phyloP scores from a whole-genome alignment of 2,329 filamentous ascomycete genomes.

The Fusarium sp. region DNA sequence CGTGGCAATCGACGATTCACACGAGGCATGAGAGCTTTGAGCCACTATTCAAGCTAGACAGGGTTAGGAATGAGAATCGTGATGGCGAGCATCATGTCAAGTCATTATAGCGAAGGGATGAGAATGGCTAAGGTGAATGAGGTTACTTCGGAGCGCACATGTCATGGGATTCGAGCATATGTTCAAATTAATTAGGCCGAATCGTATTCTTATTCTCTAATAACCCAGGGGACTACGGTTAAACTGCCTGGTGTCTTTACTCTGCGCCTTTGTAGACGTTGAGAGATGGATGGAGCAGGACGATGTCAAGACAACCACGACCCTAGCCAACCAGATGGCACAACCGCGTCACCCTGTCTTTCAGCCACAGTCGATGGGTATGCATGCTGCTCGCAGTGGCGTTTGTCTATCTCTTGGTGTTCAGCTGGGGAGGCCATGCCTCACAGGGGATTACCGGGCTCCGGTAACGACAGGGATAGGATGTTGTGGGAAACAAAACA shows the following conservation, averaged over 20 bases:
- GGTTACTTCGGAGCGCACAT: neutral
- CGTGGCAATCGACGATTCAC: conserved; percentile 2
- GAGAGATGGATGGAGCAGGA: neutral
- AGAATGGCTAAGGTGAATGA: neutral
- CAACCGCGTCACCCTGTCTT: conserved; percentile 1
- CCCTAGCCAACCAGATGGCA: neutral
- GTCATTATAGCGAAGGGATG: neutral
- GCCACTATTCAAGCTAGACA: neutral
- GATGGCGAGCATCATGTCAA: neutral
- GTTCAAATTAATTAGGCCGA: neutral
- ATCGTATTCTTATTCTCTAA: neutral
- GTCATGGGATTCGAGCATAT: neutral
- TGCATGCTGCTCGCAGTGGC: conserved; percentile 2
- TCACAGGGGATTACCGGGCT: neutral
- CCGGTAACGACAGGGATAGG: neutral
- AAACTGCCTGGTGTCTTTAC: neutral
- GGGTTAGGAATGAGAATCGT: neutral
- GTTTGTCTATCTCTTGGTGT: conserved; percentile 7
- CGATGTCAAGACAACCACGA: neutral
- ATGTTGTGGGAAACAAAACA: neutral
- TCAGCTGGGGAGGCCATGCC: neutral
- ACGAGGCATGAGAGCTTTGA: neutral
- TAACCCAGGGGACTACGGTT: neutral
- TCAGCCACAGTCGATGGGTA: conserved; percentile 7
- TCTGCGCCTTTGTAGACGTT: neutral